phyloP scores from a whole-genome alignment of 148 eudicot genomes.

The Salicornia ramosissima region DNA sequence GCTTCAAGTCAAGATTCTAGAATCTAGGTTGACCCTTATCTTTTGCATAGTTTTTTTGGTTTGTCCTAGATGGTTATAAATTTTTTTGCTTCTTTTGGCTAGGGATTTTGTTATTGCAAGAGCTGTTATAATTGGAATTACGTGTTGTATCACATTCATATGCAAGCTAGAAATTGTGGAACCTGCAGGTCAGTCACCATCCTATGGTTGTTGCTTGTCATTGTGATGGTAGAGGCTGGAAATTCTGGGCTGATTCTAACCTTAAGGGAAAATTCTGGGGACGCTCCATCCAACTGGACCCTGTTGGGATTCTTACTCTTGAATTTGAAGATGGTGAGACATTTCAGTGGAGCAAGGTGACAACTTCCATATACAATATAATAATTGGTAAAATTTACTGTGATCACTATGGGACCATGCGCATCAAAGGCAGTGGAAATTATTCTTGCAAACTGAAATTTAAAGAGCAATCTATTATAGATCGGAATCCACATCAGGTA shows the following conservation, averaged over 20 bases:
- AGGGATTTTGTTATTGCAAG: not conserved
- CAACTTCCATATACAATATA: conserved; percentile 91
- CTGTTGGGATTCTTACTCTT: conserved; percentile 72
- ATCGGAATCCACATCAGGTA: conserved; percentile 95
- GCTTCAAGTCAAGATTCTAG: not conserved
- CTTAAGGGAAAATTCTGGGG: conserved; percentile 98
- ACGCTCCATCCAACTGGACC: conserved; percentile 89
- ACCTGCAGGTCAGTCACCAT: conserved; percentile 82
- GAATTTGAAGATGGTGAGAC: conserved; percentile 92
- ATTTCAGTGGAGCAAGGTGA: conserved; percentile 95
- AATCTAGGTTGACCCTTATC: not conserved
- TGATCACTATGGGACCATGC: conserved; percentile 96
- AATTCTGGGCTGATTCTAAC: conserved; percentile 94
- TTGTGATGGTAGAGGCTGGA: conserved; percentile 90
- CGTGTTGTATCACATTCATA: not conserved
- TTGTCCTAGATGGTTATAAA: not conserved
- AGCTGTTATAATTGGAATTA: conserved; percentile 8
- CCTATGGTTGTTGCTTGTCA: conserved; percentile 95
- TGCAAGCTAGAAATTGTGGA: conserved; percentile 15
- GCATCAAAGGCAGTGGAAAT: conserved; percentile 85
- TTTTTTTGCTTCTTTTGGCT: conserved; percentile 11
- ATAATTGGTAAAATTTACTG: conserved; percentile 93
- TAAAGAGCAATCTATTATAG: conserved; percentile 93
- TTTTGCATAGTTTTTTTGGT: not conserved
- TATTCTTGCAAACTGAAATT: conserved; percentile 94